Percentiles rank a stretch among this genome's conserved stretches.
Conservation (phyloP, 495 filamentous ascomycete species). For the Aspergillus heteromorphus region DNA sequence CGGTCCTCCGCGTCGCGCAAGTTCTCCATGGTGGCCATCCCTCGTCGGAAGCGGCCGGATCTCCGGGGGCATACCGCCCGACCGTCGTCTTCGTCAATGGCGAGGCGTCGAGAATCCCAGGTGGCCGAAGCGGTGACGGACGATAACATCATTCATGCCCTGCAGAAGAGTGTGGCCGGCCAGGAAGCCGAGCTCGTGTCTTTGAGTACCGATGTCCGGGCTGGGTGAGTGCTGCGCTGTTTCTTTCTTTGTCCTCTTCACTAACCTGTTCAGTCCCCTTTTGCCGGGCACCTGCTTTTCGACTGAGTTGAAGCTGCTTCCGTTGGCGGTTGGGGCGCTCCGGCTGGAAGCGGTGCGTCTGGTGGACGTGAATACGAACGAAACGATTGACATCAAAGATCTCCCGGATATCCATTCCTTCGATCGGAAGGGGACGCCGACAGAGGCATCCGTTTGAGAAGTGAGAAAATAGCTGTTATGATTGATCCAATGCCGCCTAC, state of each 20-base stretch:
- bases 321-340: constrained; percentile 68
- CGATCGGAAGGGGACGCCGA: constrained; percentile 22
- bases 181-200: constrained; percentile 72
- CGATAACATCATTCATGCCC: constrained; percentile 75
- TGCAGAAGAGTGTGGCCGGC: constrained; percentile 68
- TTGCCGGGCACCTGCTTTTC: constrained; percentile 72
- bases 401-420: constrained; percentile 67
- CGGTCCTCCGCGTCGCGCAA: constrained; percentile 63
- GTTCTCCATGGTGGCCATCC: constrained; percentile 73
- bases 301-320: constrained; percentile 72
- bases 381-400: constrained; percentile 76
- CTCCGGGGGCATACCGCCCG: constrained; percentile 52
- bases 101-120: constrained; percentile 38
- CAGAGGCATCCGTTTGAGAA: neutral
- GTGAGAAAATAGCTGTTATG: neutral
- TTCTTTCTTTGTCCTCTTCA: neutral
- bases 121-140: constrained; percentile 78
- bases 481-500: constrained; percentile 1
- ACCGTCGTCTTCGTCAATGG: constrained; percentile 42
- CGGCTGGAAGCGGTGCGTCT: constrained; percentile 75
- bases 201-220: constrained; percentile 74
- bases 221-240: constrained; percentile 55
- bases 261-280: constrained; percentile 50
- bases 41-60: constrained; percentile 67
- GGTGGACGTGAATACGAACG: constrained; percentile 73